Base-by-base conservation (phyloP, 257 asterid genomes). In the Solanum neorickii region DNA sequence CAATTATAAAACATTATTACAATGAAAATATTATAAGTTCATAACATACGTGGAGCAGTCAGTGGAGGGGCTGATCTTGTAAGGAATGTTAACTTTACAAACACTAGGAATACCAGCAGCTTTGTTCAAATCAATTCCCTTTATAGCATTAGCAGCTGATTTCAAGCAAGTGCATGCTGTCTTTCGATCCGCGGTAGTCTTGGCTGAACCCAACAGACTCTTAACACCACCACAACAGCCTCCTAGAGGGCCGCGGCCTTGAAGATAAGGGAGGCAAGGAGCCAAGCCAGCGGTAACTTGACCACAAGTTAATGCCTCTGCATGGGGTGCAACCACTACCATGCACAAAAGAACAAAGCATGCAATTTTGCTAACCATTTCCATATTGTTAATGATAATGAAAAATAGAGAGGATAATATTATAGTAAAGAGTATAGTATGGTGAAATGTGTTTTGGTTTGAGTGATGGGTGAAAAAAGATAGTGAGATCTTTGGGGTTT, bases 91-190 rank as follows among this genome's bases (percentile, higher is more conserved):
- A 8, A 84, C 84, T 7, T 74, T 37, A 76, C 91, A 87, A 29
- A 27, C 31, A 6, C 62, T 13, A 3, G 91, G 91, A 15, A 90
- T 78, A 49, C 74, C 46, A 15, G 75, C 84, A 25, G 91, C 90
- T 70, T 47, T 18, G 33, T 20, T 3, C 15, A 44, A 27, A 9
- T 75, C 73, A 35, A 89, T 5, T 7, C 72, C 56, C 25, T 5
- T n/a, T 6, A 87, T 4, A 3, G 2, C 8, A 9, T 25, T 29
- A 39, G 87, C 85, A 3, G 73, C 12, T 4, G 31, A 27, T 60
- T 90, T 87, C 60, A 90, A 25, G 90, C 84, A 87, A 11, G 21
- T 83, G 89, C 91, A 90, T 15, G 86, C 90, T 2, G 86, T 18
- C 29, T 83, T 80, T 8, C 89, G 87, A 56, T 89, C 90, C 0